A percentile compares a stretch with the other conserved stretches of the same genome.
phyloP scores from a whole-genome alignment of 345 rosid genomes.

The Erysimum cheiranthoides region DNA sequence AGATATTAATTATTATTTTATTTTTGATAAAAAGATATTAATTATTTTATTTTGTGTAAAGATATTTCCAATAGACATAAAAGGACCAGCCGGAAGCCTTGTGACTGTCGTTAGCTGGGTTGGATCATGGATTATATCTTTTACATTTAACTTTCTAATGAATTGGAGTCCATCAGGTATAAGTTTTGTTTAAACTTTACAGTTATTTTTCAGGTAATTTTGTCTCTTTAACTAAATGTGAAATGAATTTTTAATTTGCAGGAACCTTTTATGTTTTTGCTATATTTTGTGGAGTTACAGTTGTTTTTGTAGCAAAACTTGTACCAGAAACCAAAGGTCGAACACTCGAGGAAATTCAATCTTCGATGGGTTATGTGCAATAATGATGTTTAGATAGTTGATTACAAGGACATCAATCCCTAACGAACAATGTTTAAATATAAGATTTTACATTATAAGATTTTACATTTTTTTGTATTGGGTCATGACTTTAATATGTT shows the following conservation, averaged over 20 bases:
- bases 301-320: conserved; percentile 65
- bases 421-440: neutral
- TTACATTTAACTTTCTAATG: conserved; percentile 60
- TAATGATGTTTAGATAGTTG: neutral
- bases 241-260: conserved; percentile 29
- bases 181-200: neutral
- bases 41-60: conserved; percentile 40
- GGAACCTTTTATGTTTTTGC: conserved; percentile 73
- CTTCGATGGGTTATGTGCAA: conserved; percentile 32
- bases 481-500: neutral
- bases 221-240: neutral
- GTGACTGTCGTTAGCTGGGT: conserved; percentile 81
- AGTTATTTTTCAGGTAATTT: neutral
- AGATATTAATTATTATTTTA: conserved; percentile 1
- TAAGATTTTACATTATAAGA: neutral
- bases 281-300: conserved; percentile 57
- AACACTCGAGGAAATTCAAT: conserved; percentile 76
- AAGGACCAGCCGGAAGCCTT: conserved; percentile 85
- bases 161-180: conserved; percentile 32
- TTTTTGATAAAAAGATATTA: no score
- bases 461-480: neutral
- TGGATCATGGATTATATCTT: conserved; percentile 80
- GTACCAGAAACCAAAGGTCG: conserved; percentile 79
- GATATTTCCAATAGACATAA: conserved; percentile 83
- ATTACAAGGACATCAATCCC: neutral